These are phyloP conservation scores for Microdochium paspali DNA, from an alignment of 2,329 filamentous ascomycete genomes.

Conservation along the genomic window DNA sequence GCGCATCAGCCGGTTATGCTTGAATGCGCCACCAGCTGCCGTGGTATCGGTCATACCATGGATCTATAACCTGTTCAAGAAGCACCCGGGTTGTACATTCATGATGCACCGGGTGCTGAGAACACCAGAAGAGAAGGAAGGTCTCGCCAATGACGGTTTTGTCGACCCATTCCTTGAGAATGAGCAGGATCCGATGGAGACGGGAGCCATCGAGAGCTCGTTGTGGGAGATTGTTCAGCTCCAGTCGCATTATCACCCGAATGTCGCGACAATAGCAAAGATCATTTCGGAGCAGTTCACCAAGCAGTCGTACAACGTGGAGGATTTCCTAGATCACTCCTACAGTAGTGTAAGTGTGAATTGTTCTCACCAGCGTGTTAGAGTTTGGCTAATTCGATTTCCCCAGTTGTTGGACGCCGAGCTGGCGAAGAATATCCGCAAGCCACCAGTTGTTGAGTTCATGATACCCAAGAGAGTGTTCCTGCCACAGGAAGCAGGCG, in stretches of 20 bases:
- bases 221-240: slow-evolving; percentile 92
- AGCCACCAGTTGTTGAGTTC: slow-evolving; percentile 81
- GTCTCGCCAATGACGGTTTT: slow-evolving; percentile 50
- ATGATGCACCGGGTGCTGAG: slow-evolving; percentile 79
- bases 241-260: slow-evolving; percentile 91
- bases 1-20: slow-evolving; percentile 70
- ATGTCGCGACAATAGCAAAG: slow-evolving; percentile 86
- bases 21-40: slow-evolving; percentile 83
- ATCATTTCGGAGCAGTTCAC: slow-evolving; percentile 97
- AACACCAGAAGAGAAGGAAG: slow-evolving; percentile 45
- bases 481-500: slow-evolving; percentile 36
- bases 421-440: slow-evolving; percentile 73
- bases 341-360: slow-evolving; percentile 70
- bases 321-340: slow-evolving; percentile 93
- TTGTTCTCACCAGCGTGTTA: slow-evolving; percentile 1
- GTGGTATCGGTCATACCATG: slow-evolving; percentile 86
- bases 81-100: slow-evolving; percentile 84
- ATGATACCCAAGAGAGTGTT: slow-evolving; percentile 87
- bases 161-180: slow-evolving; percentile 68
- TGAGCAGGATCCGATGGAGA: slow-evolving; percentile 77
- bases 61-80: slow-evolving; percentile 89
- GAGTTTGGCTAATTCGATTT: slow-evolving; percentile 20
- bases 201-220: slow-evolving; percentile 80
- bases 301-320: slow-evolving; percentile 87
- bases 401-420: slow-evolving; percentile 72